These are phyloP conservation scores for Margaritispora aquatica DNA, from an alignment of 495 filamentous ascomycete genomes.

Conservation along the genomic window DNA sequence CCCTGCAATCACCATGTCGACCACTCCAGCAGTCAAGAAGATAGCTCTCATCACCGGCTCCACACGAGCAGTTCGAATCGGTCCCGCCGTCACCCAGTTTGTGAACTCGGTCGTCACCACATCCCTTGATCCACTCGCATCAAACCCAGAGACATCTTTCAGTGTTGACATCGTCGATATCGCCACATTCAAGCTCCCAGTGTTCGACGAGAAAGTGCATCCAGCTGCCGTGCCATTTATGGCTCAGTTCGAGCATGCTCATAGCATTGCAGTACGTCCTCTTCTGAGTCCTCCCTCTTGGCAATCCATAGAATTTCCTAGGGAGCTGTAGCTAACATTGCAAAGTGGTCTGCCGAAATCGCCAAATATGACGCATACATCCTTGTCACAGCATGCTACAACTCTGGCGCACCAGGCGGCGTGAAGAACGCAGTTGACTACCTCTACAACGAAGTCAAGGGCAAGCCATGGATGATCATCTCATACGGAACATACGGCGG, in stretches of 20 bases:
- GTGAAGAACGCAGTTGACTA: conserved; percentile 62
- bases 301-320: background rate
- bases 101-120: conserved; percentile 22
- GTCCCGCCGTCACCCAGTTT: conserved; percentile 30
- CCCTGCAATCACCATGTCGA: too few relatives aligned
- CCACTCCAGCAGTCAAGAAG: conserved; percentile 29
- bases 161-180: conserved; percentile 38
- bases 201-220: conserved; percentile 47
- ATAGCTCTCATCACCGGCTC: conserved; percentile 37
- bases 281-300: background rate
- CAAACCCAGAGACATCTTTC: conserved; percentile 9
- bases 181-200: conserved; percentile 43
- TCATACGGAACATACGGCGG: conserved; percentile 48
- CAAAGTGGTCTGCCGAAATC: conserved; percentile 39
- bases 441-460: conserved; percentile 51
- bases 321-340: background rate
- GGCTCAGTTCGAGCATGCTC: conserved; percentile 39
- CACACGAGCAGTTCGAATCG: conserved; percentile 32
- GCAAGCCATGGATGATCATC: conserved; percentile 51
- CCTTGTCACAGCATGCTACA: conserved; percentile 49
- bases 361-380: conserved; percentile 41
- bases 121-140: conserved; percentile 1
- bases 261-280: conserved; percentile 30
- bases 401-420: conserved; percentile 46
- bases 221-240: conserved; percentile 39